Base-by-base conservation (phyloP, 2,329 filamentous ascomycete genomes). In the Aureobasidium sp. region DNA sequence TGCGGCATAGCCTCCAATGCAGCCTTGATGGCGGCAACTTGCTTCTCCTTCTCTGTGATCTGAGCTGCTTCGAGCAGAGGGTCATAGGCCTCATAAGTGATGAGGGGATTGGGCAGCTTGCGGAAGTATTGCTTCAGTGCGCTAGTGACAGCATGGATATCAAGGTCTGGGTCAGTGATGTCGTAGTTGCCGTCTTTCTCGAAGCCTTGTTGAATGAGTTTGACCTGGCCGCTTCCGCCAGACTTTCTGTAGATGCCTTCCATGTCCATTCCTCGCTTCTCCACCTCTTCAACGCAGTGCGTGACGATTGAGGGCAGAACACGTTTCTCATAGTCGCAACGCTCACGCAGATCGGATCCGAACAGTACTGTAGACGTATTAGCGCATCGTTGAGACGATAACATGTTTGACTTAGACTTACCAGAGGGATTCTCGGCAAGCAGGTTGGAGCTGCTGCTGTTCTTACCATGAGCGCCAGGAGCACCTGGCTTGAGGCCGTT, bases 231-330 rank as follows among this genome's bases (percentile, higher is more conserved):
- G 69, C 89, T 91, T 67, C 92, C 94, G 62, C 94, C 94, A 56
- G 92, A 96, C 81, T 99, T 99, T 70, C 94, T 87, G 78, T 99
- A 99, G 69, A 99, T 96, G 65, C 94, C 94, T 77, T 97, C 94
- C 68, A 95, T 85, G 70, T 97, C 92, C 90, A 99, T 96, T 76
- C 93, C 94, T 72, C 94, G 87, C 26, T 94, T 79, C 75, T 99
- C 94, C 42, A 99, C 94, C 76, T 99, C 93, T 72, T 96, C 90
- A 67, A 99, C 96, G 75, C 94, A 99, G 52, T 91, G 88, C 52
- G 87, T 93, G 47, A 99, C 90, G 32, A 99, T 90, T 65, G 86
- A 87, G 52, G 94, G 94, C 65, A 99, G 93, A 69, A 93, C 87
- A 59, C 89, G 87, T 66, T 89, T 90, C 75, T 99, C 94, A 70